Evolutionary conservation across 2,329 filamentous ascomycete genomes (phyloP).

Genomic region (Botryotinia globosa): DNA sequence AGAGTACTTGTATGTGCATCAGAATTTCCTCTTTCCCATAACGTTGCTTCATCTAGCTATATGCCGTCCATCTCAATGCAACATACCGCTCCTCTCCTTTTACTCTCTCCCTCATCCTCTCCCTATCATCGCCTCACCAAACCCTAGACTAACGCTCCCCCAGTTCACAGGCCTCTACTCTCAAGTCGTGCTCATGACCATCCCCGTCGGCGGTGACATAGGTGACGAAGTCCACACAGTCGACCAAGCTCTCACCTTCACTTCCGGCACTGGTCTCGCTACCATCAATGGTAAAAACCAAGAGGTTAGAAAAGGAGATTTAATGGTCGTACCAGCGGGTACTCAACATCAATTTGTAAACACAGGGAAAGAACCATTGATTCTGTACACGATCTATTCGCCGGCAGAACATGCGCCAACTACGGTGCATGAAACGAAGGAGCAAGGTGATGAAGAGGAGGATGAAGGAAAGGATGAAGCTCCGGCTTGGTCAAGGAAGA

Average conservation of each 20-base stretch:
- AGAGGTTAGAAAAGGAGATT: conserved; percentile 38
- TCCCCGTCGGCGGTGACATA: conserved; percentile 62
- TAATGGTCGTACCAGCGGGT: conserved; percentile 60
- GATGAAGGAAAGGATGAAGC: conserved; percentile 59
- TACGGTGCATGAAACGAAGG: conserved; percentile 61
- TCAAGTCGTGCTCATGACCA: conserved; percentile 63
- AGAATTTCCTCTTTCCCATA: neutral
- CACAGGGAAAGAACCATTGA: conserved; percentile 55
- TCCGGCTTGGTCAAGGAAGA: conserved; percentile 56
- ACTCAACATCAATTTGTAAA: conserved; percentile 66
- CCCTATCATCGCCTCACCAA: neutral
- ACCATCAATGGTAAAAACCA: conserved; percentile 59
- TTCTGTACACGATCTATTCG: conserved; percentile 61
- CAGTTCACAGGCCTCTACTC: conserved; percentile 58
- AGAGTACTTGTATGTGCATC: conserved; percentile 47
- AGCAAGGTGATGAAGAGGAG: conserved; percentile 60
- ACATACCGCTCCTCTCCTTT: neutral
- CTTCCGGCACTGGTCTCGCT: conserved; percentile 55
- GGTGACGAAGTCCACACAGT: conserved; percentile 66
- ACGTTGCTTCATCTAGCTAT: neutral
- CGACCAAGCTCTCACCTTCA: conserved; percentile 64
- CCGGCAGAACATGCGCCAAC: conserved; percentile 60
- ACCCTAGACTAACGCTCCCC: neutral
- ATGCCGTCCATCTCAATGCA: neutral
- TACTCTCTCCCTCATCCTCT: neutral